Conservation (phyloP, 1,139 yeast species). For the Sporopachydermia cereana region DNA sequence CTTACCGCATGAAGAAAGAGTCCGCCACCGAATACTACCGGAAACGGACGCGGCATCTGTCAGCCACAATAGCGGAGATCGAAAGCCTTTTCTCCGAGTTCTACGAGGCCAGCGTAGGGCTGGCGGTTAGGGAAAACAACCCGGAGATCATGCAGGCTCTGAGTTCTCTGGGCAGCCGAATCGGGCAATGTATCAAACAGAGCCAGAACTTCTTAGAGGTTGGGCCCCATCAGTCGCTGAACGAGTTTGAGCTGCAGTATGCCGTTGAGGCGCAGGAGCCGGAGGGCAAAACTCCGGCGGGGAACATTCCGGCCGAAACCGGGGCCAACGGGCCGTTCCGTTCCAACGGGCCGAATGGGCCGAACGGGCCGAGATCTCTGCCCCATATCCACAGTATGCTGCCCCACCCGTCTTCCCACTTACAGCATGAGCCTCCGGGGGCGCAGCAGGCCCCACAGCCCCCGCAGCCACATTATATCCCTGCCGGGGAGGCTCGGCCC, state of each 20-base stretch:
- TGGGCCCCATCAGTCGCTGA: background rate
- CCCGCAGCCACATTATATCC: too few relatives aligned
- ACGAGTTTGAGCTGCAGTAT: conserved; percentile 5
- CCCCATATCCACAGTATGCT: background rate
- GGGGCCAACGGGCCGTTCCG: background rate
- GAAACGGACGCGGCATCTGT: background rate
- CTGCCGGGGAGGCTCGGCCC: too few relatives aligned
- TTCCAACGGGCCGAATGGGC: background rate
- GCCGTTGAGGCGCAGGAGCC: background rate
- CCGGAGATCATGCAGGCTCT: background rate
- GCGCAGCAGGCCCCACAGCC: background rate
- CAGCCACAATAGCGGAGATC: conserved; percentile 5
- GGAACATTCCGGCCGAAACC: background rate
- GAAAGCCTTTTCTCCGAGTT: background rate
- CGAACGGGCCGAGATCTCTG: background rate
- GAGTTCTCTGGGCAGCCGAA: background rate
- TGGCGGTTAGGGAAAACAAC: background rate
- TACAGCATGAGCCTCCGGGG: background rate
- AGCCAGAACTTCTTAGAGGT: conserved; percentile 1
- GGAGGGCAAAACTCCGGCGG: background rate
- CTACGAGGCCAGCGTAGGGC: conserved; percentile 3
- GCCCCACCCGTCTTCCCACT: background rate
- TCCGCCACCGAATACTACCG: conserved; percentile 6
- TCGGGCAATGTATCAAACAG: background rate
- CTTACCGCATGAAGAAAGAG: conserved; percentile 7